Evolutionary conservation across 768 basidiomycete species (phyloP).

Genomic region (Macrolepiota albuminosa): DNA sequence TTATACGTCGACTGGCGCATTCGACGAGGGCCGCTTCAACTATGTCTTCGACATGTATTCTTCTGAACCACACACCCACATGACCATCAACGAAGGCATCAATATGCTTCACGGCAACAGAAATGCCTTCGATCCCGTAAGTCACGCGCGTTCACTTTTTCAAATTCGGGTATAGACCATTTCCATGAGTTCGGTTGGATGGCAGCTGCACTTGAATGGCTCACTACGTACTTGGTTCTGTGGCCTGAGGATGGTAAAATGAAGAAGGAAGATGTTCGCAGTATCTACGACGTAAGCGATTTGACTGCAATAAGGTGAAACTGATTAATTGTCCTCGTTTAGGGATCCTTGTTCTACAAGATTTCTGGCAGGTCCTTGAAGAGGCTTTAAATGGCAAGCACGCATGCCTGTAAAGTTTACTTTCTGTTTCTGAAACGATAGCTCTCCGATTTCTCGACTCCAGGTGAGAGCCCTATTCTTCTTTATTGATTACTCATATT

Average conservation of each 20-base stretch:
- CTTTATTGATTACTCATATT: no score
- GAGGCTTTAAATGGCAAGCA: background rate
- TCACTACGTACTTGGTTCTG: constrained; percentile 33
- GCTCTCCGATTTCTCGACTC: no score
- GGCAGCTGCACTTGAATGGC: constrained; percentile 37
- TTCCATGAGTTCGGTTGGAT: constrained; percentile 35
- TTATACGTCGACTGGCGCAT: constrained; percentile 34
- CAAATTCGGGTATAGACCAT: background rate
- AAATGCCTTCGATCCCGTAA: constrained; percentile 32
- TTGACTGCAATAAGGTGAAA: background rate
- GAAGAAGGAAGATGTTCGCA: constrained; percentile 35
- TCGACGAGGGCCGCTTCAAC: constrained; percentile 35
- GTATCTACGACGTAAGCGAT: constrained; percentile 32
- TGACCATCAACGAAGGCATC: constrained; percentile 33
- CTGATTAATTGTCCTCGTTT: background rate
- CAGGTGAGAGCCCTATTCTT: no score
- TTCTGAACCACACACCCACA: constrained; percentile 31
- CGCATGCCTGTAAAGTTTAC: background rate
- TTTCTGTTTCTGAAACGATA: background rate
- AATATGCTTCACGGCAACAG: constrained; percentile 38
- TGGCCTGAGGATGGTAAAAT: constrained; percentile 31
- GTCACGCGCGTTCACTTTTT: constrained; percentile 1
- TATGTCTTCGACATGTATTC: constrained; percentile 38
- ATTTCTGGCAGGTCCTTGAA: constrained; percentile 22
- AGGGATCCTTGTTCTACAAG: constrained; percentile 33